Evolutionary conservation across 2,329 filamentous ascomycete genomes (phyloP), one percentile per base, ranked within the genome.

Genomic region (Botrytis squamosa): DNA sequence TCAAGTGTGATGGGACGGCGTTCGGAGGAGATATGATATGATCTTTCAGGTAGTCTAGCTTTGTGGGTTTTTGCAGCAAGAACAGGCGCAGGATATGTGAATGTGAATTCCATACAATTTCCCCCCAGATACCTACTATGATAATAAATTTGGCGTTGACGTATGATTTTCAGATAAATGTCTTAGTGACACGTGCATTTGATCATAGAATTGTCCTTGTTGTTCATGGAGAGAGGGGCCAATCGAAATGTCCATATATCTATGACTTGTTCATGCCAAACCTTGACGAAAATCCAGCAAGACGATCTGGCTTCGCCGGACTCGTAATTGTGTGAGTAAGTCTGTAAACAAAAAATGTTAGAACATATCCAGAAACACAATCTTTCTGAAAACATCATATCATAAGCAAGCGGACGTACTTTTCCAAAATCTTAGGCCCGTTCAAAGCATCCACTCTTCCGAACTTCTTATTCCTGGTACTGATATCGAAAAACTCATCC

Each of bases 401-500:
- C 10, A 75, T 70, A 70, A 55, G 63, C n/a, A 57, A 40, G 25
- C 25, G 65, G 36, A 73, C 86, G 77, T 87, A 93, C 92, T 99
- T 99, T 84, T 98, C 95, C n/a, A 99, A 83, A 75, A 99, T 82
- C 59, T 93, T 86, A 0, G 95, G 94, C 0, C 95, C 96, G 81
- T 97, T 97, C 81, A 97, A 86, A 70, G 93, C 92, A 83, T 98
- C 94, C 49, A 99, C 97, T 71, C 94, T 91, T 25, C 94, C 93
- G 81, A 97, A 99, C 81, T 97, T 97, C 84, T 93, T 95, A 83
- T 98, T 97, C 70, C 94, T 87, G 22, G 92, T 93, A 8, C 92
- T 92, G 68, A 96, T 92, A 81, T 99, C 96, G 82, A 96, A 99
- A 83, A 97, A 99, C 82, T 98, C 95, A 77, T 98, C 95, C n/a